Evolutionary conservation across 1,284 basidiomycete species (phyloP).

Genomic region (Ustilago trichophora): DNA sequence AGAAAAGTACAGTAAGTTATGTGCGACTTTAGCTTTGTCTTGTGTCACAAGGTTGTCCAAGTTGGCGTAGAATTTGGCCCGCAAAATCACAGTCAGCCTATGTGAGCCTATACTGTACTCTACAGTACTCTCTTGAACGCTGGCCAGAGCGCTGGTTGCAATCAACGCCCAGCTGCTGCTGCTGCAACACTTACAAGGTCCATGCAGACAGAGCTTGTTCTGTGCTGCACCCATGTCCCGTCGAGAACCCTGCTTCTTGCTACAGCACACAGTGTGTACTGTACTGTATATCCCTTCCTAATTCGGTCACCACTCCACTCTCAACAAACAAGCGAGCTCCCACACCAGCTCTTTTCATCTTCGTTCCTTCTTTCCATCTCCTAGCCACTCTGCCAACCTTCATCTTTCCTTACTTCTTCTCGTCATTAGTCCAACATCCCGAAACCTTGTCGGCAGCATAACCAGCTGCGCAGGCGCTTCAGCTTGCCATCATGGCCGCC

Average conservation of each 20-base stretch:
- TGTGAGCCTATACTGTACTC: too few species aligned
- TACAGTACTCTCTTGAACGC: background rate
- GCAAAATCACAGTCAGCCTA: too few species aligned
- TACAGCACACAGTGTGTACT: slow-evolving; percentile 1
- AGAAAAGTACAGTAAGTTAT: too few species aligned
- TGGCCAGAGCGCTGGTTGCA: background rate
- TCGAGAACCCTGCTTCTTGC: slow-evolving; percentile 15
- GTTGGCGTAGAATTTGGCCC: background rate
- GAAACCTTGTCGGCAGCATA: background rate
- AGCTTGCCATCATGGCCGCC: slow-evolving; percentile 23
- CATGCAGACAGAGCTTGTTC: slow-evolving; percentile 35
- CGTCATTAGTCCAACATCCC: background rate
- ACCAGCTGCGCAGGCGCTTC: slow-evolving; percentile 4
- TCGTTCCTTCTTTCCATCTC: slow-evolving; percentile 1
- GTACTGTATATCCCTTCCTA: slow-evolving; percentile 13
- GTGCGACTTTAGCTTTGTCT: too few species aligned
- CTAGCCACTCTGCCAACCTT: background rate
- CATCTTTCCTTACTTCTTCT: background rate
- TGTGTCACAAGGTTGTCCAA: slow-evolving; percentile 7
- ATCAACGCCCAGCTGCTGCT: background rate
- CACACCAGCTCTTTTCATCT: background rate
- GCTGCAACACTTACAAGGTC: slow-evolving; percentile 1
- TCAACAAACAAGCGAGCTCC: slow-evolving; percentile 11
- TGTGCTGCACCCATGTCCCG: slow-evolving; percentile 14
- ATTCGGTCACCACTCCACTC: slow-evolving; percentile 1